phyloP scores from a whole-genome alignment of 2,329 filamentous ascomycete species.

The Graphilbum ipis-grandicollis region DNA sequence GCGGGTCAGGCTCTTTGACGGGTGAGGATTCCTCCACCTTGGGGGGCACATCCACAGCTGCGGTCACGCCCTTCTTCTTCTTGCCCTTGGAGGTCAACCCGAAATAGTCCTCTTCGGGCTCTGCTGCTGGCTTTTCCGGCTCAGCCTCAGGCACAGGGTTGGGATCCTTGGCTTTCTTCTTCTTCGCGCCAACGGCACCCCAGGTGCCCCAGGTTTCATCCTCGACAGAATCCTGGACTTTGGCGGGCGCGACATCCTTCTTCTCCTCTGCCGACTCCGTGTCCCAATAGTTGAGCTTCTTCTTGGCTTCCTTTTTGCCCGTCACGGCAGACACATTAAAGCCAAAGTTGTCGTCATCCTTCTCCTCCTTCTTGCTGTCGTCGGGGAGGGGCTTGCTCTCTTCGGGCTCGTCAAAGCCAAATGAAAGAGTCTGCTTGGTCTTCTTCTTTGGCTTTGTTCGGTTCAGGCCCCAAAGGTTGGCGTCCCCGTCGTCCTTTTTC shows the following conservation, averaged over 20 bases:
- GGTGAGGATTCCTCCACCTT: constrained; percentile 7
- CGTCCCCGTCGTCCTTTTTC: constrained; percentile 24
- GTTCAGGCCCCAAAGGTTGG: constrained; percentile 32
- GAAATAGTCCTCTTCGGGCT: constrained; percentile 16
- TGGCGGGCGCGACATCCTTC: constrained; percentile 12
- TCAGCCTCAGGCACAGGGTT: constrained; percentile 11
- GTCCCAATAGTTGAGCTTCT: constrained; percentile 21
- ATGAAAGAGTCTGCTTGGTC: constrained; percentile 25
- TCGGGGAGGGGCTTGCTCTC: constrained; percentile 14
- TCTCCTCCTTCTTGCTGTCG: constrained; percentile 13
- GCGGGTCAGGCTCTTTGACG: constrained; percentile 9
- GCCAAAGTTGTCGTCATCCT: constrained; percentile 14
- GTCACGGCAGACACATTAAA: constrained; percentile 14
- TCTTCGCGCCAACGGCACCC: constrained; percentile 26
- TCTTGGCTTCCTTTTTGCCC: constrained; percentile 26
- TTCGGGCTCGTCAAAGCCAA: constrained; percentile 25
- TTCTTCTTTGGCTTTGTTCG: constrained; percentile 35
- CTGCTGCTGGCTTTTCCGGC: constrained; percentile 13
- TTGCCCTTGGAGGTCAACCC: constrained; percentile 19
- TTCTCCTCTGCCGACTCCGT: constrained; percentile 16
- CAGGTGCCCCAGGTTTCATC: constrained; percentile 16
- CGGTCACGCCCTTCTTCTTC: constrained; percentile 22
- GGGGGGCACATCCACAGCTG: constrained; percentile 5
- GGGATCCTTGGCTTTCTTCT: constrained; percentile 12
- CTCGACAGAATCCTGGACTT: constrained; percentile 10